These are phyloP conservation scores for Guillardia theta DNA, from an alignment of 78 protist genomes.

Conservation along the genomic window DNA sequence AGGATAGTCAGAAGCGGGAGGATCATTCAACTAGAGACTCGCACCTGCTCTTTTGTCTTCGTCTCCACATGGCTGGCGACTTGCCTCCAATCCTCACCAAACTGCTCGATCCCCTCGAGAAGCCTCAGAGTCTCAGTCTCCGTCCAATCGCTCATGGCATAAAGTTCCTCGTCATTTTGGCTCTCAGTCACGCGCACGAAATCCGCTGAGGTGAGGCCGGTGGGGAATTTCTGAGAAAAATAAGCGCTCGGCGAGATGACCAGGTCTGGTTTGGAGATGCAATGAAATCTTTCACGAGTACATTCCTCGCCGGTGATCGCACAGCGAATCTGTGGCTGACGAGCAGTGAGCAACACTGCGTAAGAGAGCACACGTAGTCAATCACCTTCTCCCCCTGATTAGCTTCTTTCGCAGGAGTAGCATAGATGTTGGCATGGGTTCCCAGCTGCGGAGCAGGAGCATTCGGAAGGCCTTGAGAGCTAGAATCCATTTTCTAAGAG, in stretches of 20 bases:
- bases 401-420: not conserved
- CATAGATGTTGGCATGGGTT: not conserved
- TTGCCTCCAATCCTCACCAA: not conserved
- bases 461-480: no score
- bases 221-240: not conserved
- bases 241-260: not conserved
- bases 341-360: no score
- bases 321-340: not conserved
- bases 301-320: not conserved
- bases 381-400: not conserved
- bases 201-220: not conserved
- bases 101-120: conserved; percentile 21
- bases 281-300: not conserved
- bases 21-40: no score
- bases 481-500: no score
- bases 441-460: not conserved
- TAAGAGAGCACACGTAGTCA: no score
- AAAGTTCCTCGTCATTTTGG: not conserved
- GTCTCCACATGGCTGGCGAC: not conserved
- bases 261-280: not conserved
- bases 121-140: conserved; percentile 2
- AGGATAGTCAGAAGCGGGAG: not conserved
- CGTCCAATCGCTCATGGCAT: not conserved
- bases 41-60: not conserved
- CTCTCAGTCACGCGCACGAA: not conserved